These are phyloP conservation scores for Dianthus caryophyllus DNA, from an alignment of 148 eudicot species.

Conservation along the genomic window DNA sequence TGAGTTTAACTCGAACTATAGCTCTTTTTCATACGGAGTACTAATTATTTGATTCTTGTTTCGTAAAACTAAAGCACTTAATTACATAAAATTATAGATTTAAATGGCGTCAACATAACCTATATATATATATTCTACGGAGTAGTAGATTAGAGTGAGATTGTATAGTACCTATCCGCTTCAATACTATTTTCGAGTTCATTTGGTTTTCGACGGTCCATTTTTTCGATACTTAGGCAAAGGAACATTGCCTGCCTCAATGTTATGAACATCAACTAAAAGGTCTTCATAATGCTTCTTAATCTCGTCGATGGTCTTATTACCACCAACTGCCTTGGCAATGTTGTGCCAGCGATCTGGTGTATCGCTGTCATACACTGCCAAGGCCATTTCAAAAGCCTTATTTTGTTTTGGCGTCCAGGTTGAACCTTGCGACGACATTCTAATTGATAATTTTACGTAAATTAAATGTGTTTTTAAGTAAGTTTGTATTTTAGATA, in stretches of 20 bases:
- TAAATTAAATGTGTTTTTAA: background rate
- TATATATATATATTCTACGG: too few species aligned
- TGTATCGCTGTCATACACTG: slow-evolving; percentile 18
- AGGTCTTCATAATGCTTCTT: slow-evolving; percentile 22
- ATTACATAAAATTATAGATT: too few species aligned
- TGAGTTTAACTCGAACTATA: too few species aligned
- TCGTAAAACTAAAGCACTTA: too few species aligned
- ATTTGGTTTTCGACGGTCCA: background rate
- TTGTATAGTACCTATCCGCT: background rate
- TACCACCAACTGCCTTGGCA: slow-evolving; percentile 25
- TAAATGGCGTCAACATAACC: too few species aligned
- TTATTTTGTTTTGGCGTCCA: slow-evolving; percentile 16
- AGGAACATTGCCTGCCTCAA: slow-evolving; percentile 16
- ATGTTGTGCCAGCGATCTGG: slow-evolving; percentile 22
- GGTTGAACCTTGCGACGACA: background rate
- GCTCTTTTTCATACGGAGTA: too few species aligned
- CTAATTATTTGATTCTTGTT: too few species aligned
- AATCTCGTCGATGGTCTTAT: slow-evolving; percentile 17
- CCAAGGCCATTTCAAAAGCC: slow-evolving; percentile 17
- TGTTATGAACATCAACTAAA: slow-evolving; percentile 16
- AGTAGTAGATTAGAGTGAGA: too few species aligned
- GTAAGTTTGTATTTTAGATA: background rate
- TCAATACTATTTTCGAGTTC: background rate
- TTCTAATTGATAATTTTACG: background rate
- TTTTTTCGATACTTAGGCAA: slow-evolving; percentile 4